A percentile compares a stretch with the other conserved stretches of the same genome.
Evolutionary conservation across 2,329 filamentous ascomycete species (phyloP).

Genomic region (Metarhizium sp.): DNA sequence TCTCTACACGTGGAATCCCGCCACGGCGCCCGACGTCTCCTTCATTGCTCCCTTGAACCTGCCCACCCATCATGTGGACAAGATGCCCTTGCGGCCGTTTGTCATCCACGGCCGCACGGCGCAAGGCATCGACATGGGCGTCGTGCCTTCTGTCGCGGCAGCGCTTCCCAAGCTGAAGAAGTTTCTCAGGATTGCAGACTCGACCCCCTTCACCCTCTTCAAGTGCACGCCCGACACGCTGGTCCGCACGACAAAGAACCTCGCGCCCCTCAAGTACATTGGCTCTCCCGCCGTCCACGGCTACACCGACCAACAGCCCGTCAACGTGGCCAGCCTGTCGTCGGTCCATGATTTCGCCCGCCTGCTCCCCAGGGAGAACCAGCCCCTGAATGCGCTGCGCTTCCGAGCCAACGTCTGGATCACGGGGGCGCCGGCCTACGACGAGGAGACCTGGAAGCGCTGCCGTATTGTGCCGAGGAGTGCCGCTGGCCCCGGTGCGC

Average conservation of each 20-base stretch:
- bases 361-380: background rate
- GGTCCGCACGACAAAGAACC: background rate
- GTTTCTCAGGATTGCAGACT: background rate
- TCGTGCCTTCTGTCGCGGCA: background rate
- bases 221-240: background rate
- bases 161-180: background rate
- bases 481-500: background rate
- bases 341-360: background rate
- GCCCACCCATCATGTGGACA: background rate
- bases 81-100: background rate
- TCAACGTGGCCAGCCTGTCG: background rate
- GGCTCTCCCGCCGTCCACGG: slow-evolving; percentile 1
- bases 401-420: slow-evolving; percentile 2
- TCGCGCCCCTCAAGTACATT: slow-evolving; percentile 1
- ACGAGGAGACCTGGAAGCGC: slow-evolving; percentile 1
- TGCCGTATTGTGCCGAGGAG: background rate
- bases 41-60: background rate
- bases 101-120: background rate
- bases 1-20: background rate
- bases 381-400: background rate
- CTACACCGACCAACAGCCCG: slow-evolving; percentile 3
- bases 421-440: background rate
- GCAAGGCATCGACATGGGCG: background rate
- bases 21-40: background rate
- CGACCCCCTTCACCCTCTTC: background rate